phyloP scores from a whole-genome alignment of 2,329 filamentous ascomycete genomes.

The Dendrostoma leiphaemia region DNA sequence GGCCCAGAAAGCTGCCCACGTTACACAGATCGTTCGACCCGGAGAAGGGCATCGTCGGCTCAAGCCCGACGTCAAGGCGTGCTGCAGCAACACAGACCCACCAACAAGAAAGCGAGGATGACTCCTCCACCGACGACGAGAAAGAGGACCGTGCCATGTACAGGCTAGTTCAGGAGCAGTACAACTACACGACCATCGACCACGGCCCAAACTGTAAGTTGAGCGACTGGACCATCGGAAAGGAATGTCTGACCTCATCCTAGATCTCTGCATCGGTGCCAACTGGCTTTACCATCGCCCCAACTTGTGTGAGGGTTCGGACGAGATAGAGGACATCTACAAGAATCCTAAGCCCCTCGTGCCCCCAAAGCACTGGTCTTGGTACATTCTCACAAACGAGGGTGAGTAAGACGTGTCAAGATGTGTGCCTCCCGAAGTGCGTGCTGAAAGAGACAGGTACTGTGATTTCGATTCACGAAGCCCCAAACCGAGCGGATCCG shows the following conservation, averaged over 20 bases:
- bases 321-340: not conserved
- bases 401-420: constrained; percentile 34
- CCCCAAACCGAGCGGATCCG: too few species aligned
- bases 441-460: constrained; percentile 47
- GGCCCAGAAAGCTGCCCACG: not conserved
- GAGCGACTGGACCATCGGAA: not conserved
- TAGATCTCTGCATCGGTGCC: constrained; percentile 69
- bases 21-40: constrained; percentile 1
- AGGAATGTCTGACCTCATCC: not conserved
- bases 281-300: constrained; percentile 56
- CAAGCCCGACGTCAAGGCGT: too few species aligned
- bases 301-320: constrained; percentile 20
- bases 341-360: constrained; percentile 26
- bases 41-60: constrained; percentile 2
- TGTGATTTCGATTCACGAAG: constrained; percentile 68
- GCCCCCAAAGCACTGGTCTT: constrained; percentile 59
- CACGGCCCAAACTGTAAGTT: constrained; percentile 60
- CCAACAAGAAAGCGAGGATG: too few species aligned
- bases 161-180: constrained; percentile 65
- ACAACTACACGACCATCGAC: constrained; percentile 74
- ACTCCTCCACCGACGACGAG: too few species aligned
- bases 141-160: constrained; percentile 34
- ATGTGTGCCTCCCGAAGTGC: constrained; percentile 8
- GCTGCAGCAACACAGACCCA: too few species aligned
- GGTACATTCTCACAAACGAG: constrained; percentile 68